Percentiles rank a stretch among this genome's conserved stretches.
Conservation (phyloP, 2,329 filamentous ascomycete genomes). For the Ceratocystis ficicola region DNA sequence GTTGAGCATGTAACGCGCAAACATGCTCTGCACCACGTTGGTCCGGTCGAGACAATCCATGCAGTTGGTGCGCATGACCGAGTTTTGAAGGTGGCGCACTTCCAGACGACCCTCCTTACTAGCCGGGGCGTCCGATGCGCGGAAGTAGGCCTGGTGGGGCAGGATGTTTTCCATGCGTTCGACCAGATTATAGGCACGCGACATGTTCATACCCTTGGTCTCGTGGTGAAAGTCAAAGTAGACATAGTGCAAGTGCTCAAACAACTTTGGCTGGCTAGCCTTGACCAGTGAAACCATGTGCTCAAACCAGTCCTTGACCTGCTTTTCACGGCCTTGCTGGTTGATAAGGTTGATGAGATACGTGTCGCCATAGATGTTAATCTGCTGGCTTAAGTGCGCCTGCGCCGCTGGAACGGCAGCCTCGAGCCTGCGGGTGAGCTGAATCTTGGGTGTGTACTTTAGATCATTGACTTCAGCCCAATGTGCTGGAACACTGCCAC, state of each 20-base stretch:
- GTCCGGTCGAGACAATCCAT: conserved; percentile 98
- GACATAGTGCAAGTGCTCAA: conserved; percentile 83
- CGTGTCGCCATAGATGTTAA: conserved; percentile 86
- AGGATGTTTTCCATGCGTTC: conserved; percentile 69
- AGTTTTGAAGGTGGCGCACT: conserved; percentile 67
- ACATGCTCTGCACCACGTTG: conserved; percentile 95
- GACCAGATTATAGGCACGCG: conserved; percentile 76
- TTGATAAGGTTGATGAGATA: conserved; percentile 97
- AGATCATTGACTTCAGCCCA: conserved; percentile 95
- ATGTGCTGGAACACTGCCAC: conserved; percentile 88
- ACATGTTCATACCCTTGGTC: conserved; percentile 88
- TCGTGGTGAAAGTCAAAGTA: conserved; percentile 99
- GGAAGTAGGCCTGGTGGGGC: conserved; percentile 77
- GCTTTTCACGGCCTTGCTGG: conserved; percentile 79
- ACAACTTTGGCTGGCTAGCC: conserved; percentile 55
- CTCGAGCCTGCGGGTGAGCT: conserved; percentile 71
- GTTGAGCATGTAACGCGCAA: conserved; percentile 78
- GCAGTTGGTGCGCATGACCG: conserved; percentile 92
- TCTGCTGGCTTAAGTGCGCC: conserved; percentile 88
- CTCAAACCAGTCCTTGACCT: conserved; percentile 88
- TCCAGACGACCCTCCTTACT: conserved; percentile 57
- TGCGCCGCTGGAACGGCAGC: conserved; percentile 64
- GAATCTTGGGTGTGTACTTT: conserved; percentile 75
- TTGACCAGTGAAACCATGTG: conserved; percentile 69
- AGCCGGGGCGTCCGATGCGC: conserved; percentile 73